phyloP scores from a whole-genome alignment of 208 protist species.

The Acanthamoeba royreba region DNA sequence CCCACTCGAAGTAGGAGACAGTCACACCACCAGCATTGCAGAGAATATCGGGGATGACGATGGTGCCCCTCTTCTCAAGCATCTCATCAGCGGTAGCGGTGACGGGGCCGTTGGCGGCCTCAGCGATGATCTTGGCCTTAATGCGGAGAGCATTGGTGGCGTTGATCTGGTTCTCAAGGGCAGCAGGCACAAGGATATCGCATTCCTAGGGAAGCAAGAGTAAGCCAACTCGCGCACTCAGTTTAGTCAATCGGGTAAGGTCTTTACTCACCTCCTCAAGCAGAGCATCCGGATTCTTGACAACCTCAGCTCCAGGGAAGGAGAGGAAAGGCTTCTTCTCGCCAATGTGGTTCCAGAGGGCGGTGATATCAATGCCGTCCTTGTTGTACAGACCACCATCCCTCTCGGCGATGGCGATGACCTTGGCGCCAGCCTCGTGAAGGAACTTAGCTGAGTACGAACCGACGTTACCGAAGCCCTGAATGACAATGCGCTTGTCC shows the following conservation, averaged over 20 bases:
- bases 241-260: too few relatives aligned
- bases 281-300: neutral
- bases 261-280: too few relatives aligned
- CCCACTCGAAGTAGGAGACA: conserved; percentile 88
- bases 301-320: conserved; percentile 68
- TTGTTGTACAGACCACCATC: conserved; percentile 75
- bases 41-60: conserved; percentile 84
- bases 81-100: conserved; percentile 78
- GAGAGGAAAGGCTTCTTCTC: conserved; percentile 68
- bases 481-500: conserved; percentile 80
- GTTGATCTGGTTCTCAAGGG: conserved; percentile 80
- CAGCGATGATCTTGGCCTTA: conserved; percentile 81
- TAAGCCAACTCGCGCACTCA: too few relatives aligned
- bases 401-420: conserved; percentile 77
- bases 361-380: conserved; percentile 58
- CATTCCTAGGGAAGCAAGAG: too few relatives aligned
- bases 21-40: conserved; percentile 85
- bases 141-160: conserved; percentile 76
- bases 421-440: conserved; percentile 76
- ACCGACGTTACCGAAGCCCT: conserved; percentile 85
- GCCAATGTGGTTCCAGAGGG: conserved; percentile 53
- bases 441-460: conserved; percentile 78
- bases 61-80: conserved; percentile 64
- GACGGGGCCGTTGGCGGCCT: conserved; percentile 86
- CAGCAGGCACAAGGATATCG: conserved; percentile 86